Conservation (phyloP, 2,329 filamentous ascomycete genomes). For the Xenoacremonium recifei region DNA sequence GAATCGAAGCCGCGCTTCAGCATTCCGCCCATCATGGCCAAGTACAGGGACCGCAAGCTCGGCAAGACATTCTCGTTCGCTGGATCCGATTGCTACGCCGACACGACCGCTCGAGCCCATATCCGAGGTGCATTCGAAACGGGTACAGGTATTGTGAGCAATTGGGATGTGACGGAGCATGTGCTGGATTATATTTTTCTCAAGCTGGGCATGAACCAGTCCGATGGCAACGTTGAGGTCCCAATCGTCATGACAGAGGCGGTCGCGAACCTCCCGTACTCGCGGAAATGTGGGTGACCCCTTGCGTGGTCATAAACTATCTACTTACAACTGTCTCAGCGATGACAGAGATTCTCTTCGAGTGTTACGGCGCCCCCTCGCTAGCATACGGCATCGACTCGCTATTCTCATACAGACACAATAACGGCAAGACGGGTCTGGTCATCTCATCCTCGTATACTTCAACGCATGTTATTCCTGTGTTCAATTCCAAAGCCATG, state of each 20-base stretch:
- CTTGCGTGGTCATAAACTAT: no score
- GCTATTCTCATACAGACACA: slow-evolving; percentile 92
- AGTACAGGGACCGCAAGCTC: slow-evolving; percentile 91
- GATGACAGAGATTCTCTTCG: slow-evolving; percentile 97
- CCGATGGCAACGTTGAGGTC: slow-evolving; percentile 72
- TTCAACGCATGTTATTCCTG: slow-evolving; percentile 91
- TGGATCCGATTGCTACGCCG: slow-evolving; percentile 88
- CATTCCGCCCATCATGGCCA: slow-evolving; percentile 87
- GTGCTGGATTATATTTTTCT: slow-evolving; percentile 92
- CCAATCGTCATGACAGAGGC: slow-evolving; percentile 96
- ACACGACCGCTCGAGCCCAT: slow-evolving; percentile 88
- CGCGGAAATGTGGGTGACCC: slow-evolving; percentile 79
- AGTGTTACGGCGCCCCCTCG: slow-evolving; percentile 89
- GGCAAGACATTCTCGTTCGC: slow-evolving; percentile 91
- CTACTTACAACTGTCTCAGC: slow-evolving; percentile 52
- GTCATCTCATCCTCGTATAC: slow-evolving; percentile 92
- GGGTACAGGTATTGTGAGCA: slow-evolving; percentile 87
- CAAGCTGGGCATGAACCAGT: slow-evolving; percentile 82
- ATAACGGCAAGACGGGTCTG: slow-evolving; percentile 81
- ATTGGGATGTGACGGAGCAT: slow-evolving; percentile 98
- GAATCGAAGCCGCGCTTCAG: slow-evolving; percentile 77
- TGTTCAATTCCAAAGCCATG: slow-evolving; percentile 81
- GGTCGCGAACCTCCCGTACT: slow-evolving; percentile 86
- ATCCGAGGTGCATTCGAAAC: slow-evolving; percentile 88
- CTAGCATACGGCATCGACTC: slow-evolving; percentile 95